These are phyloP conservation scores for Lentinula edodes DNA, from an alignment of 768 basidiomycete genomes.

Conservation along the genomic window DNA sequence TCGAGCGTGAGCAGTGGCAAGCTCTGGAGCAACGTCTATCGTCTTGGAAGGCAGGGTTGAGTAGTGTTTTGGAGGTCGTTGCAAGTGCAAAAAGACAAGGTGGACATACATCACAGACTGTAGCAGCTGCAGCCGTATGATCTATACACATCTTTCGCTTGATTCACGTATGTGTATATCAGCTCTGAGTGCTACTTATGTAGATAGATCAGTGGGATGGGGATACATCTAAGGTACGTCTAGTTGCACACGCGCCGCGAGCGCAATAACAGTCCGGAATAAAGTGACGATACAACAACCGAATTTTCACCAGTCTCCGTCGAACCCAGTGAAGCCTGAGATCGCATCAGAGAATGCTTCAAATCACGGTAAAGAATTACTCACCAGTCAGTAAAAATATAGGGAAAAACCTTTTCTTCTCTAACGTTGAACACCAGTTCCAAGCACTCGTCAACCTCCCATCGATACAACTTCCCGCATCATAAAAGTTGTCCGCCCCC, in stretches of 20 bases:
- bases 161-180: not conserved
- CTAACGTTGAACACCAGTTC: slow-evolving; percentile 85
- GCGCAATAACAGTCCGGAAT: not conserved
- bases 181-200: not conserved
- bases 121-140: slow-evolving; percentile 17
- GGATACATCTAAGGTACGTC: not conserved
- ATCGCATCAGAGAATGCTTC: not conserved
- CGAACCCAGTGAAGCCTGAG: slow-evolving; percentile 77
- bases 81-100: slow-evolving; percentile 46
- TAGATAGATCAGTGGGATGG: too few relatives aligned
- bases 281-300: too few relatives aligned
- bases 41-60: slow-evolving; percentile 74
- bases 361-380: slow-evolving; percentile 15
- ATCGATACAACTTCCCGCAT: slow-evolving; percentile 82
- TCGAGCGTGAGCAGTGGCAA: slow-evolving; percentile 78
- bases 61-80: slow-evolving; percentile 66
- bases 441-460: slow-evolving; percentile 85
- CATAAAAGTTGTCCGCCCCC: slow-evolving; percentile 88
- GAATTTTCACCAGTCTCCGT: slow-evolving; percentile 68
- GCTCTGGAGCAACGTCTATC: slow-evolving; percentile 65
- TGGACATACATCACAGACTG: slow-evolving; percentile 19
- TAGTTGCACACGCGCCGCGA: not conserved
- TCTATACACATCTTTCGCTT: not conserved
- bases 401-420: slow-evolving; percentile 83
- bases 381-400: slow-evolving; percentile 72